These are phyloP conservation scores for Delonix regia DNA, from an alignment of 306 rosid genomes.

Conservation along the genomic window DNA sequence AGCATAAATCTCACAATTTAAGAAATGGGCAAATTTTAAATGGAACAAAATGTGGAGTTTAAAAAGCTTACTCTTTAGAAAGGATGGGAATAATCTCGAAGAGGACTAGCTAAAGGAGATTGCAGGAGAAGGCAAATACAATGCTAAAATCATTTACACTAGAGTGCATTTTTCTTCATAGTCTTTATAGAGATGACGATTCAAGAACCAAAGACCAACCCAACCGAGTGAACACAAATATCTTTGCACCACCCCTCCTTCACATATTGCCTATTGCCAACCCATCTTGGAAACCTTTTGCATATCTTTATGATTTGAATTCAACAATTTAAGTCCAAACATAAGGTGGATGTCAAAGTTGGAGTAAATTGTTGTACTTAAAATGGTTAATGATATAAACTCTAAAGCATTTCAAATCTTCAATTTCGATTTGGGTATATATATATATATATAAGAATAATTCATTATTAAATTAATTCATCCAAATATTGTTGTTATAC, in stretches of 20 bases:
- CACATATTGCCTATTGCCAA: slow-evolving; percentile 79
- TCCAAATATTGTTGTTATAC: background rate
- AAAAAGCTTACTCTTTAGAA: slow-evolving; percentile 62
- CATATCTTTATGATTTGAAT: background rate
- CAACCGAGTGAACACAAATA: slow-evolving; percentile 72
- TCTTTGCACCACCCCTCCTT: slow-evolving; percentile 65
- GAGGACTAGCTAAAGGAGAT: slow-evolving; percentile 91
- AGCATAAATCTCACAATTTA: slow-evolving; percentile 3
- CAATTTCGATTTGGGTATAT: background rate
- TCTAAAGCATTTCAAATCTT: background rate
- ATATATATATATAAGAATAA: background rate
- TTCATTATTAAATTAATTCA: background rate
- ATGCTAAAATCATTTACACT: slow-evolving; percentile 91
- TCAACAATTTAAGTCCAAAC: background rate
- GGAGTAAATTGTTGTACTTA: background rate
- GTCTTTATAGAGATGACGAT: slow-evolving; percentile 89
- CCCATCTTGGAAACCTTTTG: slow-evolving; percentile 47
- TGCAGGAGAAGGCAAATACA: slow-evolving; percentile 94
- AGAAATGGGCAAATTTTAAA: background rate
- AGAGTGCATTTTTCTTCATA: slow-evolving; percentile 88
- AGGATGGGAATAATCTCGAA: slow-evolving; percentile 97
- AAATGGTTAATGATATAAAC: background rate
- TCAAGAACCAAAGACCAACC: slow-evolving; percentile 91
- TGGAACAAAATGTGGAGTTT: background rate
- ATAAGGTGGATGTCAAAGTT: background rate